Evolutionary conservation across 345 rosid species (phyloP), one percentile per base, ranked within the genome.

Genomic region (Erodium maritimum): DNA sequence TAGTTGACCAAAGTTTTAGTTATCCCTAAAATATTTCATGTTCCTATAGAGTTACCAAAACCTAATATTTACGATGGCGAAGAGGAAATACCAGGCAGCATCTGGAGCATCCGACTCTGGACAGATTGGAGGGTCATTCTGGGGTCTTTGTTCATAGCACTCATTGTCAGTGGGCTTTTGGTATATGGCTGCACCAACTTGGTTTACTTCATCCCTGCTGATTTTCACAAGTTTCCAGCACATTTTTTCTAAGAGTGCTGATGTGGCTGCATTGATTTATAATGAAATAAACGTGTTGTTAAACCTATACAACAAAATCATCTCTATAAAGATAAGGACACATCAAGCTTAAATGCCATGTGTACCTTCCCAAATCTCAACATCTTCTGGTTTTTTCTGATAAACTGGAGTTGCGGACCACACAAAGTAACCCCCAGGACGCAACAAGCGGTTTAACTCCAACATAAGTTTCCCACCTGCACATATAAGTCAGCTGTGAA

Each of bases 401-500:
- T 90, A 90, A 66, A 90, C 91, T 58, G 97, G 97, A 75, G 97
- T 87, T 68, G 97, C 97, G 65, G 97, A 90, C 96, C 96, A 90
- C 68, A 90, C 74, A 78, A 90, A 90, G 82, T 77, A 83, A 56
- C 94, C 97, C 64, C 97, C 96, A 19, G 94, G 96, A 63, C 91
- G 73, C 75, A 90, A 53, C 48, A 85, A 71, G 58, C 97, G 94
- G 73, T 90, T 85, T 68, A 90, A 81, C 77, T 90, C 97, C 77
- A 87, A 58, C 45, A 90, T 90, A 62, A 90, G 93, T 75, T 87
- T 90, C 61, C 94, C 95, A 29, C 95, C 97, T 87, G 73, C 65
- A 70, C 50, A 69, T 64, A 58, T 29, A 29, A 29, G 37, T 29
- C 37, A 29, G 37, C 37, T 29, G 37, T 29, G 37, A 29, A 29